Percentiles rank a stretch among this genome's conserved stretches.
phyloP scores from a whole-genome alignment of 495 filamentous ascomycete genomes.

The Penicillium parvum region DNA sequence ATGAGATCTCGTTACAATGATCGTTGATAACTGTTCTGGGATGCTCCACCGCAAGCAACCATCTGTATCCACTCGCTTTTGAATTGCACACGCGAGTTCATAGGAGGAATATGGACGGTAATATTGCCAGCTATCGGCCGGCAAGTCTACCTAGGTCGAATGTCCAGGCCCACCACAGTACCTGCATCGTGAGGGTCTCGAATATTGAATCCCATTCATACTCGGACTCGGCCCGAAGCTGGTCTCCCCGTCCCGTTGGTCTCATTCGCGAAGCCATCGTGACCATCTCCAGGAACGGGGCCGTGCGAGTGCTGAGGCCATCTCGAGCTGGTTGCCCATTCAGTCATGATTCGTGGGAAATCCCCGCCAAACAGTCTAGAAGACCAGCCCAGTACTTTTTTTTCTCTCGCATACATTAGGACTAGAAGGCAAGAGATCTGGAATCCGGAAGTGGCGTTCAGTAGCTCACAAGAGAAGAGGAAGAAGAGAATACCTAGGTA shows the following conservation, averaged over 20 bases:
- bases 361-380: neutral
- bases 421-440: no score
- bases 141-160: no score
- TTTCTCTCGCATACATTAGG: no score
- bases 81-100: no score
- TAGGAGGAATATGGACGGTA: no score
- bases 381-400: no score
- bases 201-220: no score
- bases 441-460: neutral
- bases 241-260: neutral
- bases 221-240: slow-evolving; percentile 7
- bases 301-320: neutral
- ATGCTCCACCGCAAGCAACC: slow-evolving; percentile 1
- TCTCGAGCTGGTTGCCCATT: neutral
- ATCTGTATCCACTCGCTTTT: slow-evolving; percentile 3
- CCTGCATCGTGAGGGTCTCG: neutral
- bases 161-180: no score
- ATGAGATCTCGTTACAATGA: no score
- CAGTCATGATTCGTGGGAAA: neutral
- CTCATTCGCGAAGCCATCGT: slow-evolving; percentile 2
- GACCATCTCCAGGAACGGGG: neutral
- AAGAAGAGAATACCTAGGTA: neutral
- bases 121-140: no score
- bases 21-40: neutral
- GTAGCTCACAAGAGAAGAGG: neutral